phyloP scores from a whole-genome alignment of 2,329 filamentous ascomycete genomes.

The Aaosphaeria pasadenensis region DNA sequence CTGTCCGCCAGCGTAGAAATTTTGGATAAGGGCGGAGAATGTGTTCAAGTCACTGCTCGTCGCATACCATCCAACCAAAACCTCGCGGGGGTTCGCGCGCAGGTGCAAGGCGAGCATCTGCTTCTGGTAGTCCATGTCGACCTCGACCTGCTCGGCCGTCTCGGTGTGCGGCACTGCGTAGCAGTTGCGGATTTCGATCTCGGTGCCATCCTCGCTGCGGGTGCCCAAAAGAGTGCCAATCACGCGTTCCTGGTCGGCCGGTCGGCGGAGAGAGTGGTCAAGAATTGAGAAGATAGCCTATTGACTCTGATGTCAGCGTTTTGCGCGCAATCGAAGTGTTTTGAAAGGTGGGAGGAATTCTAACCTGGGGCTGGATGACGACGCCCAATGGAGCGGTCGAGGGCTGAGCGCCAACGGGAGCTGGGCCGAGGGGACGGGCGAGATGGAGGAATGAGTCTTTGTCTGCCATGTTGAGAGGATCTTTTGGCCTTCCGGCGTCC shows the following conservation, averaged over 20 bases:
- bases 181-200: slow-evolving; percentile 92
- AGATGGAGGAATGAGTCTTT: slow-evolving; percentile 91
- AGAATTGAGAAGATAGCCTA: slow-evolving; percentile 65
- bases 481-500: neutral
- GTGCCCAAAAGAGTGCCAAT: slow-evolving; percentile 94
- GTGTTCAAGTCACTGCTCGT: slow-evolving; percentile 96
- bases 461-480: slow-evolving; percentile 69
- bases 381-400: slow-evolving; percentile 90
- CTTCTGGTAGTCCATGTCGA: slow-evolving; percentile 99
- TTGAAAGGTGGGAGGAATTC: neutral
- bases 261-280: slow-evolving; percentile 91
- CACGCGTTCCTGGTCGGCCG: slow-evolving; percentile 88
- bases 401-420: slow-evolving; percentile 72
- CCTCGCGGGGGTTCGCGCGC: slow-evolving; percentile 89
- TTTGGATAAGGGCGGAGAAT: slow-evolving; percentile 97
- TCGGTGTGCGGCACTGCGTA: slow-evolving; percentile 99
- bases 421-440: slow-evolving; percentile 83
- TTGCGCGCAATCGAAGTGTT: neutral
- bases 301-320: neutral
- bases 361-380: slow-evolving; percentile 89
- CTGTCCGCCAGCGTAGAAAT: slow-evolving; percentile 81
- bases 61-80: slow-evolving; percentile 97
- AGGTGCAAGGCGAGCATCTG: slow-evolving; percentile 96
- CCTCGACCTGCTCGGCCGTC: slow-evolving; percentile 97
- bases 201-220: slow-evolving; percentile 92